Percentiles rank a stretch among this genome's conserved stretches.
These are phyloP conservation scores for Crithidia sp. DNA, from an alignment of 208 protist genomes.

Conservation along the genomic window DNA sequence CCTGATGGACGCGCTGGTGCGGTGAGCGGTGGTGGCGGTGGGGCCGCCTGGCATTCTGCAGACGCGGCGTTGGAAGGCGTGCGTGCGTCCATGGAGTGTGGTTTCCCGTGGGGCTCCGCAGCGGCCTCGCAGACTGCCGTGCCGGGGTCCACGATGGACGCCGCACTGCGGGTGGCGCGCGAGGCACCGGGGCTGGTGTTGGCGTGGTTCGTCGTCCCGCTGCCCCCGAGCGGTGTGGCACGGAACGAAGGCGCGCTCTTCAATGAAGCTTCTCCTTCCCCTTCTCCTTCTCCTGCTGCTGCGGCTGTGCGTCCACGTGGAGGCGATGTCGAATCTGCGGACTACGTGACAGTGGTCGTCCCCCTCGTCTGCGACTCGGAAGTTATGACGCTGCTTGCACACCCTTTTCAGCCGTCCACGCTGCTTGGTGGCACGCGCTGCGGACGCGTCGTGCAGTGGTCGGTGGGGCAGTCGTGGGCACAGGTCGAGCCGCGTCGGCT, in stretches of 20 bases:
- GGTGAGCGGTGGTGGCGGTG: neutral
- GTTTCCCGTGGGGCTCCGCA: constrained; percentile 46
- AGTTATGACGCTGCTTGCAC: constrained; percentile 44
- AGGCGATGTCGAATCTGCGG: neutral
- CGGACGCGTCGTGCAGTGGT: constrained; percentile 63
- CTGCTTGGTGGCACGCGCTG: constrained; percentile 55
- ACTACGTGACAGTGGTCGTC: constrained; percentile 42
- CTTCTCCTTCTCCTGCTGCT: too few species aligned
- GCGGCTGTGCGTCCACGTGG: too few species aligned
- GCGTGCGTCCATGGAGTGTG: constrained; percentile 27
- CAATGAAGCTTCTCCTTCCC: neutral
- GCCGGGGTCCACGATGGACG: constrained; percentile 23
- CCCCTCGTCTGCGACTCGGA: constrained; percentile 67
- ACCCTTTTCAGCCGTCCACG: constrained; percentile 44
- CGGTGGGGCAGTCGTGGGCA: constrained; percentile 33
- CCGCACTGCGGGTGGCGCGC: constrained; percentile 18
- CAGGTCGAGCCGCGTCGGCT: constrained; percentile 36
- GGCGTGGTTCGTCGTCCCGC: constrained; percentile 50
- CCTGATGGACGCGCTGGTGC: neutral
- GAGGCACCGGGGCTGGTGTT: constrained; percentile 51
- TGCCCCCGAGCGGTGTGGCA: constrained; percentile 5
- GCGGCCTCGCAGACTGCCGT: constrained; percentile 9
- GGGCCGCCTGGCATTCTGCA: neutral
- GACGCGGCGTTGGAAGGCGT: constrained; percentile 15
- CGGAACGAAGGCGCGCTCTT: constrained; percentile 29